Conservation (phyloP, 176 grass and related monocot genomes). For the Panicum miliaceum region DNA sequence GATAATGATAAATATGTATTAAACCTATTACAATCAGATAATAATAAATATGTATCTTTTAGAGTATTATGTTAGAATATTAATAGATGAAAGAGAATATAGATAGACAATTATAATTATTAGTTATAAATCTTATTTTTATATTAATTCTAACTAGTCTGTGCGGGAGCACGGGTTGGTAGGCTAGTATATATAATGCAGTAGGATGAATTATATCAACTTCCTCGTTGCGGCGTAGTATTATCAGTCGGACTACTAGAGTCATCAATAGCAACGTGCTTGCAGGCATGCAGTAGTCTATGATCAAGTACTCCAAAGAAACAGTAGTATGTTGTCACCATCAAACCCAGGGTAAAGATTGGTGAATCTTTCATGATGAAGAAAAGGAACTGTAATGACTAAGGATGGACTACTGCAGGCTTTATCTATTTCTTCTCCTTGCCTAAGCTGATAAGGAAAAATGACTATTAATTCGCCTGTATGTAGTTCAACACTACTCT, state of each 20-base stretch:
- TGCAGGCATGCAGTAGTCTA: not conserved
- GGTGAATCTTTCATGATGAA: too few species aligned
- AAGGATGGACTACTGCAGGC: not conserved
- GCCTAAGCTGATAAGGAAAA: not conserved
- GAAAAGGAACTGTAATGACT: not conserved
- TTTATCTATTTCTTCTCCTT: not conserved
- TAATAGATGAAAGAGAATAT: too few species aligned
- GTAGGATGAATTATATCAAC: not conserved
- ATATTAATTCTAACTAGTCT: too few species aligned
- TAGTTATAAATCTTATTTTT: too few species aligned
- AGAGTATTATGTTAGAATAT: too few species aligned
- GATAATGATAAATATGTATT: too few species aligned
- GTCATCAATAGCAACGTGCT: conserved; percentile 1
- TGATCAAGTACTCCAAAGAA: not conserved
- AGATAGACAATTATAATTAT: too few species aligned
- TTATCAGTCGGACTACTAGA: too few species aligned
- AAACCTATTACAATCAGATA: too few species aligned
- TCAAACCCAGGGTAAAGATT: not conserved
- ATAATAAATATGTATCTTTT: too few species aligned
- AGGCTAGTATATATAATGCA: too few species aligned
- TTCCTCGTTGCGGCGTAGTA: not conserved
- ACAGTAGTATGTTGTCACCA: not conserved
- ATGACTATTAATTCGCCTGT: not conserved
- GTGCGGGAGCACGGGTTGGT: too few species aligned
- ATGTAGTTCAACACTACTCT: not conserved